A percentile compares a stretch with the other conserved stretches of the same genome.
Conservation (phyloP, 2,329 filamentous ascomycete species). For the Aspergillus pseudonomiae region DNA sequence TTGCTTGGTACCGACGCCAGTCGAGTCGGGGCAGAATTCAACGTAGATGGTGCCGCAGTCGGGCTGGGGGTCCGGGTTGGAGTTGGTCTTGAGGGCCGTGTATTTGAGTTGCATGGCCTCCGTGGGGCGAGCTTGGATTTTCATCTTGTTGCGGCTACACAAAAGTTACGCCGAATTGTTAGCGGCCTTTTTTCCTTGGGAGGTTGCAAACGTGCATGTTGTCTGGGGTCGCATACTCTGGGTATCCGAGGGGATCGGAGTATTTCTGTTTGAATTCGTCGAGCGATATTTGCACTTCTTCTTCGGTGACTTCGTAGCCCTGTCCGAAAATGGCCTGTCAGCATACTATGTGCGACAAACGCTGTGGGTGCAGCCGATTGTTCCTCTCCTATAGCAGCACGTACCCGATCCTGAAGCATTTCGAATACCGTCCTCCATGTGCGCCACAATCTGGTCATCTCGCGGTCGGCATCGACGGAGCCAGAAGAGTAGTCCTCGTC, state of each 20-base stretch:
- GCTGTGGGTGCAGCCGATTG: neutral
- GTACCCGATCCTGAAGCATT: slow-evolving; percentile 88
- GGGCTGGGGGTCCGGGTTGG: slow-evolving; percentile 70
- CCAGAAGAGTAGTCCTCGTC: slow-evolving; percentile 42
- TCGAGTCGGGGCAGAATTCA: slow-evolving; percentile 81
- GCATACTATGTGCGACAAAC: slow-evolving; percentile 2
- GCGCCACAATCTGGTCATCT: slow-evolving; percentile 77
- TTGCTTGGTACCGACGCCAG: slow-evolving; percentile 81
- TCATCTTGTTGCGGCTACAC: slow-evolving; percentile 77
- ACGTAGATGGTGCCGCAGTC: slow-evolving; percentile 89
- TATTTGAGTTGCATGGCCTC: slow-evolving; percentile 83
- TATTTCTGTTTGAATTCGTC: slow-evolving; percentile 78
- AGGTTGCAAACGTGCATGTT: slow-evolving; percentile 1
- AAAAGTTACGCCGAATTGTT: neutral
- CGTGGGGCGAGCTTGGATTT: slow-evolving; percentile 84
- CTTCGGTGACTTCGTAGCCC: slow-evolving; percentile 91
- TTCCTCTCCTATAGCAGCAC: slow-evolving; percentile 32
- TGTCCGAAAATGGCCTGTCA: slow-evolving; percentile 44
- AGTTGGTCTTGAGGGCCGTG: slow-evolving; percentile 69
- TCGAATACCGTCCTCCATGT: slow-evolving; percentile 92
- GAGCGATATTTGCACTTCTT: slow-evolving; percentile 83
- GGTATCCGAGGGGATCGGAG: slow-evolving; percentile 70
- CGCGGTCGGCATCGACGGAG: slow-evolving; percentile 43
- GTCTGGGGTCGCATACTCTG: slow-evolving; percentile 63
- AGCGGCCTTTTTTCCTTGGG: slow-evolving; percentile 11